A percentile compares a stretch with the other conserved stretches of the same genome.
These are phyloP conservation scores for Noccaea bulbosa DNA, from an alignment of 345 rosid species.

Conservation along the genomic window DNA sequence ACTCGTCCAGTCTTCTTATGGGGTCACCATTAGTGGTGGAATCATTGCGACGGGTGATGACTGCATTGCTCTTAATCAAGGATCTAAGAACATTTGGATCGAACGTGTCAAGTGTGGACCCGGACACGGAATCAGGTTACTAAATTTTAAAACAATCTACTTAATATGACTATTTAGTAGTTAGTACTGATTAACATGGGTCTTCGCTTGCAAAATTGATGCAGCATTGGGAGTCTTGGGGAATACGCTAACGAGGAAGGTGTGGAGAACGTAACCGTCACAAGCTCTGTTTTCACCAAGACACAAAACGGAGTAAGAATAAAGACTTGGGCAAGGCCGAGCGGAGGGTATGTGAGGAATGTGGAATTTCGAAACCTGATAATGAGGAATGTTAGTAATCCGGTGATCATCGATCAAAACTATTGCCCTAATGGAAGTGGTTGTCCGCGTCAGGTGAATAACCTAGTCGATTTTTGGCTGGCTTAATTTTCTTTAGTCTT, in stretches of 20 bases:
- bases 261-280: constrained; percentile 52
- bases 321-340: constrained; percentile 61
- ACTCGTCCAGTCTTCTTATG: constrained; percentile 49
- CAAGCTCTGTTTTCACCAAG: constrained; percentile 40
- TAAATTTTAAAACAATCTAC: neutral
- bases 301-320: constrained; percentile 63
- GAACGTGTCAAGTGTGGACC: constrained; percentile 61
- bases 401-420: constrained; percentile 62
- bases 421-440: constrained; percentile 54
- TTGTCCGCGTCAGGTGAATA: constrained; percentile 56
- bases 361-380: constrained; percentile 45
- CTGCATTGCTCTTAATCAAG: constrained; percentile 61
- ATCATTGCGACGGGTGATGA: constrained; percentile 61
- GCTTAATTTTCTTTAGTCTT: neutral
- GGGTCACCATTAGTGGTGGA: constrained; percentile 47
- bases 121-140: constrained; percentile 67
- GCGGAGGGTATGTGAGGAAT: constrained; percentile 50
- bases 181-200: neutral
- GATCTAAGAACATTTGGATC: constrained; percentile 51
- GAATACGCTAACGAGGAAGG: constrained; percentile 48
- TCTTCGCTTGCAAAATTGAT: constrained; percentile 20
- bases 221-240: constrained; percentile 63
- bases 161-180: neutral
- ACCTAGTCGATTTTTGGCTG: neutral
- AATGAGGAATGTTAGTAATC: constrained; percentile 53